phyloP scores from a whole-genome alignment of 2,329 filamentous ascomycete species.

The Talaromyces piceae region DNA sequence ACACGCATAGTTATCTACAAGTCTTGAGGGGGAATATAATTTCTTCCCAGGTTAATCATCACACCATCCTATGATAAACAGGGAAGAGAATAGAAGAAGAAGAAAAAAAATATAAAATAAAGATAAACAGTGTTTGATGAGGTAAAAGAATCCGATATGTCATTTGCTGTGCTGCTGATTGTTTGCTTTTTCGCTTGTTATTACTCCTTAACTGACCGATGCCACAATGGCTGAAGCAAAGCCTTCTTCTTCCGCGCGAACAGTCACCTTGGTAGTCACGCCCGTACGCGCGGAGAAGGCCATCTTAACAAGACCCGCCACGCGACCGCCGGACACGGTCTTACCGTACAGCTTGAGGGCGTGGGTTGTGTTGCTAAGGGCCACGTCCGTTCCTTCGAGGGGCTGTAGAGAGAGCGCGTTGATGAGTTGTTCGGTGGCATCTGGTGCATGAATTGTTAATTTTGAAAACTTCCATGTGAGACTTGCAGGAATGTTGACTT shows the following conservation, averaged over 20 bases:
- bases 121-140: too few relatives aligned
- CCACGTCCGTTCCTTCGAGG: slow-evolving; percentile 87
- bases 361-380: slow-evolving; percentile 80
- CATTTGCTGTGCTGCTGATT: neutral
- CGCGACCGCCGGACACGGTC: slow-evolving; percentile 81
- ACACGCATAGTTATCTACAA: slow-evolving; percentile 2
- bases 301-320: slow-evolving; percentile 84
- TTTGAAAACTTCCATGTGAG: too few relatives aligned
- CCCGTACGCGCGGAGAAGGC: slow-evolving; percentile 87
- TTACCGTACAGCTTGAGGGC: slow-evolving; percentile 94
- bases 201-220: slow-evolving; percentile 61
- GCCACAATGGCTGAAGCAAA: slow-evolving; percentile 77
- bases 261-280: slow-evolving; percentile 91
- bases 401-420: slow-evolving; percentile 85
- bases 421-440: slow-evolving; percentile 85
- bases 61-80: neutral
- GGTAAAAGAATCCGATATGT: too few relatives aligned
- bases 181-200: neutral
- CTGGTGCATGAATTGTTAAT: slow-evolving; percentile 37
- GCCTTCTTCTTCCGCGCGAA: slow-evolving; percentile 85
- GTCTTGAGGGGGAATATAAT: neutral
- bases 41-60: neutral
- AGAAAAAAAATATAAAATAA: neutral
- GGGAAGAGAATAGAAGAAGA: neutral
- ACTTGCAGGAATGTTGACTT: too few relatives aligned